These are phyloP conservation scores for Paradendryphiella salina DNA, from an alignment of 2,329 filamentous ascomycete genomes.

Conservation along the genomic window DNA sequence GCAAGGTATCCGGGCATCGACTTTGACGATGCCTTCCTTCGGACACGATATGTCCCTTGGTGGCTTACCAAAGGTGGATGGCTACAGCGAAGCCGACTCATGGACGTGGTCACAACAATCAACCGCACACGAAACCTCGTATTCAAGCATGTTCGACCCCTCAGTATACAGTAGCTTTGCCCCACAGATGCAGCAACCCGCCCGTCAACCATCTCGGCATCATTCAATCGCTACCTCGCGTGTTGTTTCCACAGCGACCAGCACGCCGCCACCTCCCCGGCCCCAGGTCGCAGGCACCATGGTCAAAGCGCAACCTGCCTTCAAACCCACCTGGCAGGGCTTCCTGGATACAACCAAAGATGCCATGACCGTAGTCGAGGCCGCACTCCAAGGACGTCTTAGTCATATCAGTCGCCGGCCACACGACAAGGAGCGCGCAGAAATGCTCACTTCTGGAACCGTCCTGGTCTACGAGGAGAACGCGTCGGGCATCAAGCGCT, in stretches of 20 bases:
- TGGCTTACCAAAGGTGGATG: conserved; percentile 41
- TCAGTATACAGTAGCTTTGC: conserved; percentile 36
- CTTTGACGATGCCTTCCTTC: conserved; percentile 44
- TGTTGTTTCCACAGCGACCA: conserved; percentile 26
- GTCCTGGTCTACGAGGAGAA: conserved; percentile 93
- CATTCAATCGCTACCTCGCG: conserved; percentile 40
- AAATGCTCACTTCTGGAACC: conserved; percentile 79
- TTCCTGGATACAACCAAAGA: conserved; percentile 71
- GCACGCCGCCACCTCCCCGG: conserved; percentile 38
- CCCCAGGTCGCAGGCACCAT: conserved; percentile 34
- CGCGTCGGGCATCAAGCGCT: conserved; percentile 87
- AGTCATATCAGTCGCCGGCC: conserved; percentile 80
- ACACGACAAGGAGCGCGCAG: conserved; percentile 77
- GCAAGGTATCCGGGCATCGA: conserved; percentile 42
- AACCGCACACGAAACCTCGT: conserved; percentile 29
- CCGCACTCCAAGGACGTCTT: conserved; percentile 69
- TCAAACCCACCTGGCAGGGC: conserved; percentile 69
- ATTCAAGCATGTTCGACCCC: conserved; percentile 37
- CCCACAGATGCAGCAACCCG: conserved; percentile 24
- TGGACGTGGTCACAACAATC: conserved; percentile 41
- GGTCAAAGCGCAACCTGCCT: conserved; percentile 46
- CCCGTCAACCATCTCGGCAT: conserved; percentile 32
- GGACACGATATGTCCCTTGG: conserved; percentile 40
- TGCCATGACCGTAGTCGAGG: conserved; percentile 79
- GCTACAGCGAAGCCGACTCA: conserved; percentile 36